Base-by-base conservation (phyloP, 23 red algal species). In the Gracilaria gracilis region DNA sequence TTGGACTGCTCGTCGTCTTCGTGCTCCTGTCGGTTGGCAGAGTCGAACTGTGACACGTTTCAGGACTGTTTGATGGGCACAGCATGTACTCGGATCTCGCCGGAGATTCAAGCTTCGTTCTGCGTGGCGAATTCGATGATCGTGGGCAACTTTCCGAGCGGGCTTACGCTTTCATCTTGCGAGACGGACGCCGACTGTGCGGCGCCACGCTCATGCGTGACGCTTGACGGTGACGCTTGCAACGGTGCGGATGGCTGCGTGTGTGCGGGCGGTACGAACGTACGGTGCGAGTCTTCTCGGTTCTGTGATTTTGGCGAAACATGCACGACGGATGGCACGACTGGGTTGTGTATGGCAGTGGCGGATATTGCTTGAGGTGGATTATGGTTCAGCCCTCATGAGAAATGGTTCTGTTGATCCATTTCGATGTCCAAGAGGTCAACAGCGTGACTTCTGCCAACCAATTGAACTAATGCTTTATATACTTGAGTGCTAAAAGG, bases 251-350 rank as follows among this genome's bases (percentile, higher is more conserved):
- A 28, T 33, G 62, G 25, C 33, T 67, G 62, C 24, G 16, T 21
- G 9, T 67, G 62, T 67, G 62, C 24, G 27, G 62, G 62, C 20
- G 62, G 62, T 2, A 31, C 11, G 9, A 67, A 67, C 32, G 27
- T 67, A 2, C 2, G 5, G 7, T 67, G 62, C 17, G 25, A 5
- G 0, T 67, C 62, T 3, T 67, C 62, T 3, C 2, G 16, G 20
- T 67, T 67, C 62, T 67, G 62, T 33, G 62, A 67, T 17, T 67
- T 67, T 31, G 62, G 62, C 2, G 62, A 67, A 24, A 67, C 62
- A 3, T 67, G 62, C 62, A 11, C 11, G 42, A 11, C 42, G 5
- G 42, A 46, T 46, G 42, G 11, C 42, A 11, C 11, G 5, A 11
- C 4, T 11, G 42, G 42, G 5, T 7, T 11, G 5, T 46, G 42